phyloP scores from a whole-genome alignment of 257 asterid genomes.

The Solanum infundibuliforme region DNA sequence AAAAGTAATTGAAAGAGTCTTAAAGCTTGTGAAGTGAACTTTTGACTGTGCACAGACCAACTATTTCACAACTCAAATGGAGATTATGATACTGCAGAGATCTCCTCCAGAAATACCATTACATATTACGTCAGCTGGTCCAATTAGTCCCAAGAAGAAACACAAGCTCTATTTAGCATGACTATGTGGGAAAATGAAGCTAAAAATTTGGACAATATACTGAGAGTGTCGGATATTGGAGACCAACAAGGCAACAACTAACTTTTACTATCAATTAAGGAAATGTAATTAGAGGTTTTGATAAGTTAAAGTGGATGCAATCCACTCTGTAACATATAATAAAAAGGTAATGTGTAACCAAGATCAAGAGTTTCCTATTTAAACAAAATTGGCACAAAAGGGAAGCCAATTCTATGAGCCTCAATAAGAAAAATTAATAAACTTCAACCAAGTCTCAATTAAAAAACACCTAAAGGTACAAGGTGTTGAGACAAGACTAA shows the following conservation, averaged over 20 bases:
- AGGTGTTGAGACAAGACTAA: slow-evolving; percentile 18
- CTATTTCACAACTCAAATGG: not conserved
- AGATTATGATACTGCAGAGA: not conserved
- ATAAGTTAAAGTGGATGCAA: not conserved
- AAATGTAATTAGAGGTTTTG: not conserved
- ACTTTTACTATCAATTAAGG: not conserved
- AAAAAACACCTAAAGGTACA: not conserved
- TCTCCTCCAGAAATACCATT: not conserved
- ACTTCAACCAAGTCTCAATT: not conserved
- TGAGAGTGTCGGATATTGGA: not conserved
- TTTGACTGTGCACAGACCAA: not conserved
- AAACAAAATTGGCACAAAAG: not conserved
- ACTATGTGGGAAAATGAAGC: not conserved
- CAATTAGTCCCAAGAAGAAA: not conserved
- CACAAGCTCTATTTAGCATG: not conserved
- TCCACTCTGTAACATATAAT: not conserved
- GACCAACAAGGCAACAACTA: not conserved
- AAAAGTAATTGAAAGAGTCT: not conserved
- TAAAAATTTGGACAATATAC: not conserved
- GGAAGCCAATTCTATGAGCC: not conserved
- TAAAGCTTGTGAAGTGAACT: not conserved
- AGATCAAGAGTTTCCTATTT: not conserved
- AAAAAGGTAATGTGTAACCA: not conserved
- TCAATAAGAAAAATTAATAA: not conserved
- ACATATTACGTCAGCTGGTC: not conserved